These are phyloP conservation scores for Holtermannia corniformis DNA, from an alignment of 768 basidiomycete species.

Conservation along the genomic window DNA sequence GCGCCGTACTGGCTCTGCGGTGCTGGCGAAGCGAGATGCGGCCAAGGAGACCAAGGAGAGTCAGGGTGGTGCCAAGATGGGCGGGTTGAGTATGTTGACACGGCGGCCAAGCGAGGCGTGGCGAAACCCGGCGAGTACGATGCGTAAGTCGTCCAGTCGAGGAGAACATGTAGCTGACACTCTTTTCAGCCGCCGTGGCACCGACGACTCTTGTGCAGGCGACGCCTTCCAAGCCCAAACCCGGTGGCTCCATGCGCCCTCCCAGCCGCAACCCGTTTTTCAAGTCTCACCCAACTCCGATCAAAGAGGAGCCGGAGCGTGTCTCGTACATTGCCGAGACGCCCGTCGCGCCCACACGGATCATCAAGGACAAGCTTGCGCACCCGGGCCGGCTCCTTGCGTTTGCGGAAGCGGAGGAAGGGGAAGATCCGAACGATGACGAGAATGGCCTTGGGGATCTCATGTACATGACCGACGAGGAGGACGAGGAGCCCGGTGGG, in stretches of 20 bases:
- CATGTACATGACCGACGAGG: conserved; percentile 36
- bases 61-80: conserved; percentile 1
- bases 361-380: not conserved
- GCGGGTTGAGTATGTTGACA: not conserved
- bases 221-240: conserved; percentile 31
- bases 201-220: conserved; percentile 21
- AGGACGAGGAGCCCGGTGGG: conserved; percentile 12
- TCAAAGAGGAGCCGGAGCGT: conserved; percentile 20
- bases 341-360: conserved; percentile 4
- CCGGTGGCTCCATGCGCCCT: not conserved
- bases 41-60: conserved; percentile 3
- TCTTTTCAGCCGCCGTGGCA: not conserved
- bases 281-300: conserved; percentile 17
- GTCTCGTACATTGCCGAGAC: conserved; percentile 20
- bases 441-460: conserved; percentile 25
- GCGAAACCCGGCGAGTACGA: not conserved
- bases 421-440: conserved; percentile 21
- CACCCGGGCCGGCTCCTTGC: not conserved
- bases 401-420: conserved; percentile 5
- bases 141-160: not conserved
- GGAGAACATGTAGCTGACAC: not conserved
- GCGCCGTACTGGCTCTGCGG: conserved; percentile 22
- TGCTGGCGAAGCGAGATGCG: conserved; percentile 6
- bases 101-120: not conserved
- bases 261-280: not conserved